phyloP scores from a whole-genome alignment of 164 flowering plant genomes.

The Echeveria elegans region DNA sequence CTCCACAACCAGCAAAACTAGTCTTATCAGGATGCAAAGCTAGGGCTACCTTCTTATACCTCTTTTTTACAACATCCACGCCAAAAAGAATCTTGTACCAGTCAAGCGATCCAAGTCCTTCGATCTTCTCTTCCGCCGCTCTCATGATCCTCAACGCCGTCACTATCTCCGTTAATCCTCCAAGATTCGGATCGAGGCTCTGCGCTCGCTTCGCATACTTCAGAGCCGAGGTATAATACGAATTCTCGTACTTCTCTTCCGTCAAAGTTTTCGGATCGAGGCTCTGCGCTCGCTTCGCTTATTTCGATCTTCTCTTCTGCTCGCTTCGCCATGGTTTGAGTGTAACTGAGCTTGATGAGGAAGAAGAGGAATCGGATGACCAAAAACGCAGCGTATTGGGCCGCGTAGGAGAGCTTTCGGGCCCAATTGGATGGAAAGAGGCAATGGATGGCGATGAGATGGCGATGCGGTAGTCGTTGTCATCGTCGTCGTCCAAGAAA shows the following conservation, averaged over 20 bases:
- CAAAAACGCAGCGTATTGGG: background rate
- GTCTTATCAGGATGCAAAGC: conserved; percentile 74
- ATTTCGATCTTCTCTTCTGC: conserved; percentile 40
- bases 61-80: conserved; percentile 42
- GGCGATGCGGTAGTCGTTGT: background rate
- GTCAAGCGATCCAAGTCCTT: conserved; percentile 20
- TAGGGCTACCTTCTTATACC: conserved; percentile 68
- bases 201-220: conserved; percentile 55
- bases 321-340: conserved; percentile 2
- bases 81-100: conserved; percentile 70
- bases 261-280: conserved; percentile 50
- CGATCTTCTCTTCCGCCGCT: conserved; percentile 19
- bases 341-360: background rate
- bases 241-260: conserved; percentile 33
- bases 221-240: conserved; percentile 49
- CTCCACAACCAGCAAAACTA: conserved; percentile 44
- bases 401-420: background rate
- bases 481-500: background rate
- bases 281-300: conserved; percentile 46
- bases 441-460: background rate
- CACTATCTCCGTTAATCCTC: conserved; percentile 47
- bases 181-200: conserved; percentile 33
- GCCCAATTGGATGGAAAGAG: background rate
- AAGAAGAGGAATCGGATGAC: background rate
- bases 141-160: conserved; percentile 47